Base-by-base conservation (phyloP, 805 yeast genomes). In the Kurtzmaniella cleridarum region DNA sequence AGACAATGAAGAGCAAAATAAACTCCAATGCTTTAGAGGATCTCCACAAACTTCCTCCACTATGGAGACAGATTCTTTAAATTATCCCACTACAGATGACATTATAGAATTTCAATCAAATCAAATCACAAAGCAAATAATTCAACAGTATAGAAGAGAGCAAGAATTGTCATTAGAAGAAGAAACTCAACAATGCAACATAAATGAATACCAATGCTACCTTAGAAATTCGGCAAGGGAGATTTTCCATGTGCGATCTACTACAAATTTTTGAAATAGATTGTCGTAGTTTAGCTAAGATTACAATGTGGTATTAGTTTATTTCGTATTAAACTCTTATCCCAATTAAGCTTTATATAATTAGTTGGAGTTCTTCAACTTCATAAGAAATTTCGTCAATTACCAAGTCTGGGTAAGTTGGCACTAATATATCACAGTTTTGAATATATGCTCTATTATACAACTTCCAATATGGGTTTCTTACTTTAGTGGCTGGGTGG, bases 401-500 rank as follows among this genome's bases (percentile, higher is more conserved):
- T 2, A 50, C 50, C 16, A 63, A 33, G 4, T 37, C 32, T 1
- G 98, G 98, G 56, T 84, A 89, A 50, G 73, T 79, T 1, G 97
- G 96, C 1, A 89, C 88, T 54, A 93, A 56, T 0, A 90, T 64
- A 56, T 88, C 95, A 32, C 78, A 66, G 43, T 76, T 74, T 49
- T 81, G 88, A 11, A 85, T 76, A 53, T 90, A 90, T 20, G 89
- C 78, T 30, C 65, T 62, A 51, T 91, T 90, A 66, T 78, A 90
- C 11, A 89, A 57, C 46, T 74, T 80, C 98, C 98, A 93, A 58
- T 83, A 93, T 0, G 93, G 81, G 3, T 62, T 64, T 44, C 98
- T 70, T 0, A 93, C 98, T 51, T 81, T 84, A 41, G 83, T 69
- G 0, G 98, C 96, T 1, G 98, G 95, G 51, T 93, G 98, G 57